These are phyloP conservation scores for Stylonectria norvegica DNA, from an alignment of 2,329 filamentous ascomycete species.

Conservation along the genomic window DNA sequence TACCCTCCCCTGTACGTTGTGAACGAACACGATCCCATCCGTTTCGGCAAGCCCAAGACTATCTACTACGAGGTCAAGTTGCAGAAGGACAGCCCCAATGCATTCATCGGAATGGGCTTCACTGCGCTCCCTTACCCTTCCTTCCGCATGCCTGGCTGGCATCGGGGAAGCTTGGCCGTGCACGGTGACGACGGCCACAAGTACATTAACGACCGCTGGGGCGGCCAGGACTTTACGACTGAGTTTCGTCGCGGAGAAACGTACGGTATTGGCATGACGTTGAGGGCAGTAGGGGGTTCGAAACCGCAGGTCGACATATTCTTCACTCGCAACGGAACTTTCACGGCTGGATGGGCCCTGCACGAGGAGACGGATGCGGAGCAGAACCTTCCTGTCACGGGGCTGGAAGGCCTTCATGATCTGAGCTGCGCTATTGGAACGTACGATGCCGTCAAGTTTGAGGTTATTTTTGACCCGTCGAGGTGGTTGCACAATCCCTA, in stretches of 20 bases:
- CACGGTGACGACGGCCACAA: constrained; percentile 76
- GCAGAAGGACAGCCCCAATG: constrained; percentile 41
- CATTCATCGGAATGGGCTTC: constrained; percentile 64
- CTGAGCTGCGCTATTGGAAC: constrained; percentile 68
- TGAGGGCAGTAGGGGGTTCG: constrained; percentile 37
- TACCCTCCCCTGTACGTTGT: constrained; percentile 68
- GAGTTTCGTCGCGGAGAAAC: constrained; percentile 64
- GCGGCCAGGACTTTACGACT: constrained; percentile 64
- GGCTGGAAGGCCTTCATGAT: constrained; percentile 69
- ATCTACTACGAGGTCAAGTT: constrained; percentile 73
- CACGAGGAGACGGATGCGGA: constrained; percentile 69
- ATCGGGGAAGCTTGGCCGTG: constrained; percentile 70
- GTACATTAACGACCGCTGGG: constrained; percentile 72
- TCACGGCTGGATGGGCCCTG: constrained; percentile 63
- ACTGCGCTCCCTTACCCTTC: constrained; percentile 71
- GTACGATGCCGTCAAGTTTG: constrained; percentile 65
- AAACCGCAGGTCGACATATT: constrained; percentile 47
- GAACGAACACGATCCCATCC: constrained; percentile 54
- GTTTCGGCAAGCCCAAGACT: constrained; percentile 41
- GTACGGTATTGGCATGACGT: constrained; percentile 68
- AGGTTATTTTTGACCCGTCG: constrained; percentile 59
- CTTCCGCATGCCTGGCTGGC: constrained; percentile 78
- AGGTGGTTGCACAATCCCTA: constrained; percentile 53
- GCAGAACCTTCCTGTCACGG: constrained; percentile 59
- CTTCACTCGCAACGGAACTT: constrained; percentile 64